Percentiles rank a stretch among this genome's conserved stretches.
phyloP scores from a whole-genome alignment of 495 filamentous ascomycete genomes.

The Halenospora varia region DNA sequence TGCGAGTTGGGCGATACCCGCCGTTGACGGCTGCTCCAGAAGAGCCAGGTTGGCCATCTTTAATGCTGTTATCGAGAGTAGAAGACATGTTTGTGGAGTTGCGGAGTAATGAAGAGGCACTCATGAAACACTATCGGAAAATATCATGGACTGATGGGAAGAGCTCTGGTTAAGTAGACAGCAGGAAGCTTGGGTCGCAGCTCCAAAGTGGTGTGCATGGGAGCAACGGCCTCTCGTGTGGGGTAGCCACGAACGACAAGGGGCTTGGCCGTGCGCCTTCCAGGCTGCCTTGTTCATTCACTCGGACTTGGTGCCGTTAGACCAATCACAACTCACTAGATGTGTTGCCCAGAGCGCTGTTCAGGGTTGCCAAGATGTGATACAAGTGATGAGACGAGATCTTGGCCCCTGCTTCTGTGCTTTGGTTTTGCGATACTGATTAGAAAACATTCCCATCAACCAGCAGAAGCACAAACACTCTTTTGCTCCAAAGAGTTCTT shows the following conservation, averaged over 20 bases:
- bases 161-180: not conserved
- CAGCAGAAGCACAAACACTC: not conserved
- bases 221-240: too few species aligned
- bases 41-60: constrained; percentile 2
- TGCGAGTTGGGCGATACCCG: constrained; percentile 16
- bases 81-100: constrained; percentile 18
- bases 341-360: not conserved
- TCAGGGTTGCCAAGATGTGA: not conserved
- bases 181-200: not conserved
- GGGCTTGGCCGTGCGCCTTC: not conserved
- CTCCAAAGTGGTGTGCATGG: constrained; percentile 2
- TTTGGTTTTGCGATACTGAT: too few species aligned
- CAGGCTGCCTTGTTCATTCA: not conserved
- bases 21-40: constrained; percentile 15
- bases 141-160: not conserved
- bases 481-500: too few species aligned
- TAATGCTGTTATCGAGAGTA: constrained; percentile 6
- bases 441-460: not conserved
- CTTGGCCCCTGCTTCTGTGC: not conserved
- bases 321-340: not conserved
- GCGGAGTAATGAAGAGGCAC: not conserved
- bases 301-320: not conserved
- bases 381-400: not conserved
- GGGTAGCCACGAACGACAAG: not conserved
- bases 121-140: not conserved